Percentiles rank a stretch among this genome's conserved stretches.
phyloP scores from a whole-genome alignment of 139 green algal genomes.

The Tetradesmus lagerheimii region DNA sequence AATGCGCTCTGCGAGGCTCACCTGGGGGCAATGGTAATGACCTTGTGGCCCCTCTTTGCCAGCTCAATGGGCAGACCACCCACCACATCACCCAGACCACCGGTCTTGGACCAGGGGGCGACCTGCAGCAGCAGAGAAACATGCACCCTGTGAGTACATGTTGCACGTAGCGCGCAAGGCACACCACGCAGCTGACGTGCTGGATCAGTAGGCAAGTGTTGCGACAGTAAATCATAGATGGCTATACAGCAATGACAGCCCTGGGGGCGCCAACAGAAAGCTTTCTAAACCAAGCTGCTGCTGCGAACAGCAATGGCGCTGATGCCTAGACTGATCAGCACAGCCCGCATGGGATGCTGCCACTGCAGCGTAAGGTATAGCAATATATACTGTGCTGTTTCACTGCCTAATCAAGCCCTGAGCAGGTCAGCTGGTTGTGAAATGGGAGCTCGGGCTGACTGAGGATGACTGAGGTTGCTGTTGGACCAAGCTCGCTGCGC shows the following conservation, averaged over 20 bases:
- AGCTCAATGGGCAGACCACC: conserved; percentile 88
- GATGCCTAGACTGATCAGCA: not conserved
- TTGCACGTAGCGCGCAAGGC: not conserved
- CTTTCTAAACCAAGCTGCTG: not conserved
- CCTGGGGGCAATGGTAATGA: conserved; percentile 95
- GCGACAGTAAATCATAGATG: not conserved
- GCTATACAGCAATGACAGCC: too few species aligned
- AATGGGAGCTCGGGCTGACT: not conserved
- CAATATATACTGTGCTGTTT: not conserved
- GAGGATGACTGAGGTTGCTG: not conserved
- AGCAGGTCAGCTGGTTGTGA: not conserved
- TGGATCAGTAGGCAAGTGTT: not conserved
- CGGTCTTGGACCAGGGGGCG: conserved; percentile 91
- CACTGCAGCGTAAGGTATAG: not conserved
- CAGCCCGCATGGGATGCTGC: not conserved
- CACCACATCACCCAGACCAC: conserved; percentile 86
- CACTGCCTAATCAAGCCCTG: conserved; percentile 75
- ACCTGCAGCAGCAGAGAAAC: conserved; percentile 71
- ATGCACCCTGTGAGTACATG: not conserved
- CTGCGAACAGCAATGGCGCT: not conserved
- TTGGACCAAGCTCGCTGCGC: not conserved
- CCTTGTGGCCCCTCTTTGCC: conserved; percentile 93
- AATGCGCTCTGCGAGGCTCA: conserved; percentile 48
- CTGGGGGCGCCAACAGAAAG: not conserved
- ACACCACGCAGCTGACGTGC: not conserved